Conservation (phyloP, 768 basidiomycete species). For the Mrakia blollopis region DNA sequence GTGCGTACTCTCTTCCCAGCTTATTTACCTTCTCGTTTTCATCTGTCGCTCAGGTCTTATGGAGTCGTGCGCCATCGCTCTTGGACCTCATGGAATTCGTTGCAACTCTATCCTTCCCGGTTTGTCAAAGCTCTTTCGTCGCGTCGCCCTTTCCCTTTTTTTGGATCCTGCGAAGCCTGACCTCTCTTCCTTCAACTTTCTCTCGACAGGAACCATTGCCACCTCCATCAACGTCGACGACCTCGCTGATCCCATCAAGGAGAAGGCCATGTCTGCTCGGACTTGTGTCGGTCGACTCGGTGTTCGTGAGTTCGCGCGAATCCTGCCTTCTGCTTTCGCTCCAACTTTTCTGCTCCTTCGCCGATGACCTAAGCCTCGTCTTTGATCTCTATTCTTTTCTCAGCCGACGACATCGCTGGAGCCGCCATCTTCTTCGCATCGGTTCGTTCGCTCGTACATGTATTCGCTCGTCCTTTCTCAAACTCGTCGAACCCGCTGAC, state of each 20-base stretch:
- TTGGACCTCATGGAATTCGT: constrained; percentile 70
- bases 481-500: not conserved
- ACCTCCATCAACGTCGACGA: constrained; percentile 76
- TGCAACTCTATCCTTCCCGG: constrained; percentile 54
- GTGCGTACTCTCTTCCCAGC: not conserved
- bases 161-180: too few relatives aligned
- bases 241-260: constrained; percentile 56
- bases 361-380: not conserved
- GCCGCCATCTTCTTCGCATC: constrained; percentile 69
- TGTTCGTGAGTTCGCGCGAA: constrained; percentile 42
- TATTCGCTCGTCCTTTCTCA: not conserved
- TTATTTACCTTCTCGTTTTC: not conserved
- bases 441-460: not conserved
- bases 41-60: constrained; percentile 48
- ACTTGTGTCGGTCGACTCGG: constrained; percentile 66
- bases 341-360: too few relatives aligned
- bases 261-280: constrained; percentile 60
- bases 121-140: too few relatives aligned
- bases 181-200: too few relatives aligned
- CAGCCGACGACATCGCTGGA: constrained; percentile 63
- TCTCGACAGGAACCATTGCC: constrained; percentile 52
- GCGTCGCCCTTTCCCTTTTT: too few relatives aligned
- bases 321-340: not conserved
- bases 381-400: not conserved
- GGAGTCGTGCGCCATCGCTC: constrained; percentile 71